Evolutionary conservation across 2,329 filamentous ascomycete species (phyloP).

Genomic region (Xylariaceae sp.): DNA sequence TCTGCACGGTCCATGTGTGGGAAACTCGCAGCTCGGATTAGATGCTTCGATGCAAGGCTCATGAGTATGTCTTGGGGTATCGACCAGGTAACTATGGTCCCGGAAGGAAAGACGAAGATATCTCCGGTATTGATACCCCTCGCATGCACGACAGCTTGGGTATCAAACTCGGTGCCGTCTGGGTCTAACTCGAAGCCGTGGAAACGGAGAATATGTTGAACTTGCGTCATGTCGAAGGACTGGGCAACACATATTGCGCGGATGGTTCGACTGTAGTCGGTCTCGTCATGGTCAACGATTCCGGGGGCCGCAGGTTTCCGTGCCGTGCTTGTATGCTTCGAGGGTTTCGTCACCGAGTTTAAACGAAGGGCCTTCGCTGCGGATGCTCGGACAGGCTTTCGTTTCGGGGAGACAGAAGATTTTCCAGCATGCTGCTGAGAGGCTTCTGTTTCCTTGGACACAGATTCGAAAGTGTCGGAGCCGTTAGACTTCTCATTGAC

Average conservation of each 20-base stretch:
- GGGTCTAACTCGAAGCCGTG: constrained; percentile 69
- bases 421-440: constrained; percentile 28
- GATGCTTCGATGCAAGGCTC: constrained; percentile 71
- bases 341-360: constrained; percentile 80
- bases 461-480: constrained; percentile 5
- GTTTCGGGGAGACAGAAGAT: constrained; percentile 45
- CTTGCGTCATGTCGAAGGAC: constrained; percentile 68
- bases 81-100: constrained; percentile 92
- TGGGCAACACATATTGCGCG: constrained; percentile 69
- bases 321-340: constrained; percentile 51
- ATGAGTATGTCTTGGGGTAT: constrained; percentile 77
- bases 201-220: constrained; percentile 61
- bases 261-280: constrained; percentile 52
- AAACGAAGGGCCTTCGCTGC: constrained; percentile 75
- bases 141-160: constrained; percentile 68
- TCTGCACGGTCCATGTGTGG: constrained; percentile 76
- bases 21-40: constrained; percentile 78
- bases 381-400: constrained; percentile 54
- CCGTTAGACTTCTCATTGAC: constrained; percentile 42
- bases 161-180: constrained; percentile 65
- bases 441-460: constrained; percentile 9
- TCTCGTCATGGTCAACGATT: constrained; percentile 45
- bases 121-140: constrained; percentile 73
- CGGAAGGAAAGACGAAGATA: constrained; percentile 94
- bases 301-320: constrained; percentile 42